Base-by-base conservation (phyloP, 768 basidiomycete species). In the Psilocybe cubensis region DNA sequence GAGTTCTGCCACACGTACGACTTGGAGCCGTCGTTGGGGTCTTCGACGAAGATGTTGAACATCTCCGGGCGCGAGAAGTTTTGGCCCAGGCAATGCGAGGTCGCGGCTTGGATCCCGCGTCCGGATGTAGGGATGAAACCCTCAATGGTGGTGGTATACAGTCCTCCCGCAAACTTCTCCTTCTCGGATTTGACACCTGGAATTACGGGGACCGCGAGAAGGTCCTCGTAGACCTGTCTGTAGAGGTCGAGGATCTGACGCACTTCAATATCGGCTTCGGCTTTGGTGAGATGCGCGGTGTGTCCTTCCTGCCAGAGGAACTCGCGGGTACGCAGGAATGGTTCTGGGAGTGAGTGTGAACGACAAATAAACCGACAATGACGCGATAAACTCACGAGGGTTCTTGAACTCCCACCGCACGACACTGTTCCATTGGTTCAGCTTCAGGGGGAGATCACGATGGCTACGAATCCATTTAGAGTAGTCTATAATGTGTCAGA, bases 251-350 rank as follows among this genome's bases (percentile, higher is more conserved):
- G 89, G 65, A 99, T 98, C 56, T 96, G 84, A 18, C 83, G 86
- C 14, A 98, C 97, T 76, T 98, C 97, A 49, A 75, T 78, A 67
- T 94, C 97, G 23, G 96, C 96, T 72, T 98, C 96, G 3, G 78
- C 69, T 73, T 96, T 91, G 63, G 90, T 92, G 42, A 96, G 81
- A 74, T 90, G 87, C 3, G 97, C 96, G 8, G 97, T 98, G 78
- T 99, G 97, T 33, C 97, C 97, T 74, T 99, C 97, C 77, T 99
- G 97, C 97, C 97, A 99, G n/a, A 99, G 80, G 83, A 98, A 99
- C 77, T 99, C 97, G 70, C 97, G 92, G 2, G 97, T 98, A 54
- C 97, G 94, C 33, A 99, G 84, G 91, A 99, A 99, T 7, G 97
- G 97, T 73, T 99, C 91, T 92, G 70, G 4, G 20, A 27, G 10